Conservation (phyloP, 2,329 filamentous ascomycete species). For the Diplocarpon rosae region DNA sequence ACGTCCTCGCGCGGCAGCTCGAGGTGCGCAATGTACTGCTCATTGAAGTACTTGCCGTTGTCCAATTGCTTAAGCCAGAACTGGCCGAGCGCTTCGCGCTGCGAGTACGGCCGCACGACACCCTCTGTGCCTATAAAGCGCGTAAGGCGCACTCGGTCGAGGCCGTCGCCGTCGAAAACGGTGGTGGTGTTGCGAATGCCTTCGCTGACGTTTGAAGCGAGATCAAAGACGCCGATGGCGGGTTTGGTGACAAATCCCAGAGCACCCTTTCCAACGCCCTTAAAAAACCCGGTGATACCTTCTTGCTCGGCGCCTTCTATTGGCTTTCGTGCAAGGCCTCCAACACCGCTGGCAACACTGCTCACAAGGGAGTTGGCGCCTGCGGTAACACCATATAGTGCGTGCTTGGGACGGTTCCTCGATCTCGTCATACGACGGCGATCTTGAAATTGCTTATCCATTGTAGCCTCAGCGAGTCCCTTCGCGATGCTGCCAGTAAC, state of each 20-base stretch:
- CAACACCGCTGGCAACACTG: constrained; percentile 86
- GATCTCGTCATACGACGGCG: constrained; percentile 86
- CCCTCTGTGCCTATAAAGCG: constrained; percentile 89
- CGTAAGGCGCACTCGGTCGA: constrained; percentile 87
- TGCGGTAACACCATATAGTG: constrained; percentile 88
- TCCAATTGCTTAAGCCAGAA: constrained; percentile 99
- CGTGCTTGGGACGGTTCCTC: constrained; percentile 92
- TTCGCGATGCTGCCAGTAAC: constrained; percentile 96
- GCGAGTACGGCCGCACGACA: constrained; percentile 86
- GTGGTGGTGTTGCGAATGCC: constrained; percentile 98
- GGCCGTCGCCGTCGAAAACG: constrained; percentile 87
- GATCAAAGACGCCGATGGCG: constrained; percentile 89
- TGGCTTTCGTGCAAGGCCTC: constrained; percentile 84
- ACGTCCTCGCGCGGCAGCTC: constrained; percentile 83
- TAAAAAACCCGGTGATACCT: constrained; percentile 88
- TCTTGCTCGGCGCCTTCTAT: constrained; percentile 94
- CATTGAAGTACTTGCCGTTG: constrained; percentile 95
- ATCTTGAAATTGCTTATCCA: constrained; percentile 98
- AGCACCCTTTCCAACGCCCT: constrained; percentile 91
- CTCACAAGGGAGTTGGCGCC: constrained; percentile 92
- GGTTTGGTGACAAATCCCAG: constrained; percentile 94
- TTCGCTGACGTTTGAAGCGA: constrained; percentile 93
- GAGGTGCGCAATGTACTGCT: constrained; percentile 92
- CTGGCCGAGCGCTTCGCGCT: constrained; percentile 90
- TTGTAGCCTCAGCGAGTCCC: constrained; percentile 83